Evolutionary conservation across 169 alveolate species (phyloP).

Genomic region (Eimeria sp.): DNA sequence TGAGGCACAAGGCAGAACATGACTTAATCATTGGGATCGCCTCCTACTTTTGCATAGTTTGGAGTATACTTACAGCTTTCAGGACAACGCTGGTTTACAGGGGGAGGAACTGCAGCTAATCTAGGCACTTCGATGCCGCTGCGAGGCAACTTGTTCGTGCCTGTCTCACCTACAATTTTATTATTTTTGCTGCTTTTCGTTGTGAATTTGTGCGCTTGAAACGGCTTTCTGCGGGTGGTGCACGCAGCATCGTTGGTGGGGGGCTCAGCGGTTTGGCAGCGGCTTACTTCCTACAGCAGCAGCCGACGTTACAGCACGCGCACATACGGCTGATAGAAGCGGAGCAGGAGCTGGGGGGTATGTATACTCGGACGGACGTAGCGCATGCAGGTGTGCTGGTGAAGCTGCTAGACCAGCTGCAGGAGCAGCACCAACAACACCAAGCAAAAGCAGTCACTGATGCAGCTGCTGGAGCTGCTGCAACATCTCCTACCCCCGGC

Average conservation of each 20-base stretch:
- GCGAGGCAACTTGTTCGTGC: not conserved
- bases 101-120: not conserved
- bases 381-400: constrained; percentile 59
- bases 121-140: not conserved
- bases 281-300: constrained; percentile 60
- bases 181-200: not conserved
- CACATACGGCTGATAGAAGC: constrained; percentile 41
- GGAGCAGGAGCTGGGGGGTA: constrained; percentile 34
- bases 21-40: no score
- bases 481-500: not conserved
- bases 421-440: constrained; percentile 1
- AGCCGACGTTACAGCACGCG: constrained; percentile 57
- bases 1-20: not conserved
- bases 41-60: not conserved
- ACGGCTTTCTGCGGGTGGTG: not conserved
- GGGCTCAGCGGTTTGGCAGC: constrained; percentile 63
- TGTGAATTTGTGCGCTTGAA: not conserved
- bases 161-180: not conserved
- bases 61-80: constrained; percentile 2
- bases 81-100: not conserved
- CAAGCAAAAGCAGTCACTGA: not conserved
- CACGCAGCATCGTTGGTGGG: constrained; percentile 62
- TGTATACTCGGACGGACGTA: not conserved
- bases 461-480: not conserved
- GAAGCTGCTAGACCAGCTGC: constrained; percentile 6